These are phyloP conservation scores for Solanum dulcamara DNA, from an alignment of 257 asterid species.

Conservation along the genomic window DNA sequence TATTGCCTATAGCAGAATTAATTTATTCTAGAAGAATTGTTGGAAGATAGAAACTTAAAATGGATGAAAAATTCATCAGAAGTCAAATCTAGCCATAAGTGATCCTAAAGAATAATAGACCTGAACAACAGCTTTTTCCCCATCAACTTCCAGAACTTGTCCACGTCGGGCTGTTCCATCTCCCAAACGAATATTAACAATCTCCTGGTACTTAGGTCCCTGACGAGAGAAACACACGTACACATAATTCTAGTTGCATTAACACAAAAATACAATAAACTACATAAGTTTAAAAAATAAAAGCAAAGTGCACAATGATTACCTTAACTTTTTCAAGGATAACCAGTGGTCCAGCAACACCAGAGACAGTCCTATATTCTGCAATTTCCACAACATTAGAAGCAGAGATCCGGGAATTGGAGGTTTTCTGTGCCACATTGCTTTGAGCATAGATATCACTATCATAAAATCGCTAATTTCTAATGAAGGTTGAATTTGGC, in stretches of 20 bases:
- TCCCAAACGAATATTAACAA: conserved; percentile 93
- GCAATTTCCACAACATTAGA: conserved; percentile 13
- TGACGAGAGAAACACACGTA: conserved; percentile 14
- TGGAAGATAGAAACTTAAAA: neutral
- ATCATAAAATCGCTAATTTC: neutral
- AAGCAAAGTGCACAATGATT: neutral
- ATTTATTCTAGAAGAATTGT: neutral
- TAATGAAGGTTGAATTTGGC: neutral
- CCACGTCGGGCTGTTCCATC: conserved; percentile 97
- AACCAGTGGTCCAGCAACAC: conserved; percentile 99
- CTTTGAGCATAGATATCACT: neutral
- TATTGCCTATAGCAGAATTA: neutral
- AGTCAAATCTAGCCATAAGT: neutral
- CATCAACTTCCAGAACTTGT: conserved; percentile 95
- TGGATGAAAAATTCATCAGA: neutral
- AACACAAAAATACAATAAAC: neutral
- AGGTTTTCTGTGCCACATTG: neutral
- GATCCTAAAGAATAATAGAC: conserved; percentile 18
- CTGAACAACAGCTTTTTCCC: conserved; percentile 99
- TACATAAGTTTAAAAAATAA: neutral
- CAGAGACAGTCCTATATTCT: conserved; percentile 98
- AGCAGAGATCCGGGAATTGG: neutral
- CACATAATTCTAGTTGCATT: neutral
- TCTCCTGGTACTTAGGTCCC: conserved; percentile 99
- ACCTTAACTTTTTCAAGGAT: conserved; percentile 99